phyloP scores from a whole-genome alignment of 148 eudicot genomes.

The Silene latifolia region DNA sequence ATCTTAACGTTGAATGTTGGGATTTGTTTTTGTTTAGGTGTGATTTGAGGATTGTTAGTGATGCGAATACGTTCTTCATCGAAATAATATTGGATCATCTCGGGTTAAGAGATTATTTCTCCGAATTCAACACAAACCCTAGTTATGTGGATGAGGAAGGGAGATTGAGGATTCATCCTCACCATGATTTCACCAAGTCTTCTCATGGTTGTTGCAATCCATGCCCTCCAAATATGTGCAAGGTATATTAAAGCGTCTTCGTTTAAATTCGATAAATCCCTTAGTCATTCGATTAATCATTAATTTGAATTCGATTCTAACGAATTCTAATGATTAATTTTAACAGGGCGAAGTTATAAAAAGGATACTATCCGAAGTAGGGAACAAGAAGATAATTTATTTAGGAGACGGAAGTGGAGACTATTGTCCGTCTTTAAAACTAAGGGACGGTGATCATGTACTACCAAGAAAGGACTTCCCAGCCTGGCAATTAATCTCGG shows the following conservation, averaged over 20 bases:
- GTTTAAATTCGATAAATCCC: neutral
- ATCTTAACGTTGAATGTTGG: neutral
- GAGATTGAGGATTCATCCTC: slow-evolving; percentile 52
- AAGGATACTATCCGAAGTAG: neutral
- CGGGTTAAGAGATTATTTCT: slow-evolving; percentile 50
- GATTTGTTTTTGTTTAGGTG: slow-evolving; percentile 38
- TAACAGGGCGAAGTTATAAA: slow-evolving; percentile 1
- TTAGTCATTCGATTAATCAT: neutral
- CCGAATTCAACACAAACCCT: slow-evolving; percentile 70
- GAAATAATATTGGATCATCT: slow-evolving; percentile 58
- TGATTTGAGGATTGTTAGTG: slow-evolving; percentile 76
- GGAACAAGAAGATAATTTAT: slow-evolving; percentile 6
- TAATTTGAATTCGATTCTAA: neutral
- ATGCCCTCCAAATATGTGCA: slow-evolving; percentile 92
- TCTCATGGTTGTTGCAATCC: slow-evolving; percentile 49
- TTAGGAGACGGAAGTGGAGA: slow-evolving; percentile 10
- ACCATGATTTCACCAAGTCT: slow-evolving; percentile 45
- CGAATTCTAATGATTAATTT: neutral
- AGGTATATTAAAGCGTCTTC: slow-evolving; percentile 32
- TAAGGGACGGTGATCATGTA: slow-evolving; percentile 12
- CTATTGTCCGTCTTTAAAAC: slow-evolving; percentile 13
- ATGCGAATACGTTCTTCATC: slow-evolving; percentile 63
- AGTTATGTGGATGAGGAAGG: slow-evolving; percentile 50
- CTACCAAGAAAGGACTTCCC: slow-evolving; percentile 12
- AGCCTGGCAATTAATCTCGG: slow-evolving; percentile 2